phyloP scores from a whole-genome alignment of 345 rosid genomes.

The Sonneratia caseolaris region DNA sequence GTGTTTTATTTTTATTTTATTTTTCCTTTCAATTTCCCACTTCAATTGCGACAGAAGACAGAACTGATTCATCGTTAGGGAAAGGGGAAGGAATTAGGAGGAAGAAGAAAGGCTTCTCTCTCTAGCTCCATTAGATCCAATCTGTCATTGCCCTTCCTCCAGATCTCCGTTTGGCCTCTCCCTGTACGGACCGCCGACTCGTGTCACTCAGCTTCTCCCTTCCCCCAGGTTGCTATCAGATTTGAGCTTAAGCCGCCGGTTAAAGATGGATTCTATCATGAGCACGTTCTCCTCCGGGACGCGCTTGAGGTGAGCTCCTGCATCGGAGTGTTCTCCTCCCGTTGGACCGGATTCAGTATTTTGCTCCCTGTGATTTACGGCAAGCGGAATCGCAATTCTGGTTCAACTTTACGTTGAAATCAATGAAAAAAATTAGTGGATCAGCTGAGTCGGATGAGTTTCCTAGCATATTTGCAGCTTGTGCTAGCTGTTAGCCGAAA shows the following conservation, averaged over 20 bases:
- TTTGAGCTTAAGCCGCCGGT: conserved; percentile 30
- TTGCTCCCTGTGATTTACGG: not conserved
- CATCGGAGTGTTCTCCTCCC: not conserved
- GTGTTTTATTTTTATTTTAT: not conserved
- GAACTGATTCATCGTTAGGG: not conserved
- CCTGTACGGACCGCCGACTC: conserved; percentile 5
- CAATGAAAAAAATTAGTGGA: not conserved
- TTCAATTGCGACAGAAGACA: not conserved
- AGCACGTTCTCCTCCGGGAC: conserved; percentile 96
- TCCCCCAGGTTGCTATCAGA: conserved; percentile 18
- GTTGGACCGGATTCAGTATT: not conserved
- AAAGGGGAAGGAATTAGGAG: not conserved
- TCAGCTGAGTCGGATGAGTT: not conserved
- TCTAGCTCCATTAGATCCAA: not conserved
- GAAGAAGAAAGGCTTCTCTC: not conserved
- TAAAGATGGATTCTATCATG: conserved; percentile 53
- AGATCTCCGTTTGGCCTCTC: not conserved
- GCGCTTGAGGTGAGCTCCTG: conserved; percentile 66
- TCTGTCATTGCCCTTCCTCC: not conserved
- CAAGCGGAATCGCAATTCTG: not conserved
- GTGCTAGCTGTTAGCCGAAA: not conserved
- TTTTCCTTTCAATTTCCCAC: not conserved
- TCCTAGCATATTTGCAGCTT: not conserved
- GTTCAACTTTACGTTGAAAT: not conserved
- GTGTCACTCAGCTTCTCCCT: conserved; percentile 2